Conservation (phyloP, 2,329 filamentous ascomycete genomes). For the Hawksworthiomyces lignivorus region DNA sequence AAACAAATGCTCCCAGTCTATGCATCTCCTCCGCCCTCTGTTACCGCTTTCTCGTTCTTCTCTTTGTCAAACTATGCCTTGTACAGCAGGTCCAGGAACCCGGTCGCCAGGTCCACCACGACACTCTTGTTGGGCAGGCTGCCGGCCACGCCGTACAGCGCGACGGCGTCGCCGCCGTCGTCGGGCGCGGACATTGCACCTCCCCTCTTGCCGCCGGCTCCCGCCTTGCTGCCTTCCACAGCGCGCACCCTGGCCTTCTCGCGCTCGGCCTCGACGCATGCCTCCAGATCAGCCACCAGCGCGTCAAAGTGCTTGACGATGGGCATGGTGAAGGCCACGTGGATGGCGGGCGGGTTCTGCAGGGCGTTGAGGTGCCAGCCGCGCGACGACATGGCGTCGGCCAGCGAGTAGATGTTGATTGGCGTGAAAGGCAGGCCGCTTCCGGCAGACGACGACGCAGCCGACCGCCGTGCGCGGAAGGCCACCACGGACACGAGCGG, state of each 20-base stretch:
- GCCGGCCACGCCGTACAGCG: slow-evolving; percentile 90
- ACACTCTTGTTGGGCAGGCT: slow-evolving; percentile 94
- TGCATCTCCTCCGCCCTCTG: too few relatives aligned
- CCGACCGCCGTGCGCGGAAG: slow-evolving; percentile 57
- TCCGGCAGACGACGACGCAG: not conserved
- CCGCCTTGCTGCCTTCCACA: slow-evolving; percentile 56
- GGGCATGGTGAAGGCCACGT: slow-evolving; percentile 87
- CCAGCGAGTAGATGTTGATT: slow-evolving; percentile 91
- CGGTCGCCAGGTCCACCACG: slow-evolving; percentile 80
- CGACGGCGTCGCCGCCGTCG: slow-evolving; percentile 66
- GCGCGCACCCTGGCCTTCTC: slow-evolving; percentile 71
- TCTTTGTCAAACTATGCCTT: slow-evolving; percentile 38
- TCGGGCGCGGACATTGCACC: slow-evolving; percentile 34
- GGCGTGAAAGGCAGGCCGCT: slow-evolving; percentile 35
- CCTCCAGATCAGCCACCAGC: slow-evolving; percentile 65
- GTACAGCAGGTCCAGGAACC: slow-evolving; percentile 88
- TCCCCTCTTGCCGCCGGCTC: slow-evolving; percentile 40
- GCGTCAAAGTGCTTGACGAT: slow-evolving; percentile 74
- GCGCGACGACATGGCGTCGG: slow-evolving; percentile 73
- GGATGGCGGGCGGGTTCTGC: slow-evolving; percentile 84
- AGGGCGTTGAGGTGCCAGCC: slow-evolving; percentile 97
- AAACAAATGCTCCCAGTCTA: not conserved
- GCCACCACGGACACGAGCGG: slow-evolving; percentile 87
- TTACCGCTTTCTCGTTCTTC: not conserved
- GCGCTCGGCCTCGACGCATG: slow-evolving; percentile 61